Conservation (phyloP, 306 rosid genomes). For the Aeschynomene evenia region DNA sequence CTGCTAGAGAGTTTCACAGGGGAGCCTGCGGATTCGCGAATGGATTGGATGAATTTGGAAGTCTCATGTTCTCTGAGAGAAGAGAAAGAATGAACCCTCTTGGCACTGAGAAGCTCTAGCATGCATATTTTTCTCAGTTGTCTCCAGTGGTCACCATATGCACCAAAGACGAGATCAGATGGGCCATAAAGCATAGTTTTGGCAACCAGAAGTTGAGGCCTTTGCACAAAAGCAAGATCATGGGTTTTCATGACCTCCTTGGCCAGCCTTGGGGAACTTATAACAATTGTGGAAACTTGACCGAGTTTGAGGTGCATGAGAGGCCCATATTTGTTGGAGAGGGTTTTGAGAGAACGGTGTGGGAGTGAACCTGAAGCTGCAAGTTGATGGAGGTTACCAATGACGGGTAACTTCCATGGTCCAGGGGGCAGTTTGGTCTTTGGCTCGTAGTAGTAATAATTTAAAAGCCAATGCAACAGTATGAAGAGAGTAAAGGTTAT, state of each 20-base stretch:
- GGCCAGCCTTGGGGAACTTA: conserved; percentile 8
- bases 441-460: neutral
- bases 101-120: neutral
- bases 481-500: neutral
- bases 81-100: neutral
- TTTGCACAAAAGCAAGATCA: conserved; percentile 3
- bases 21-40: neutral
- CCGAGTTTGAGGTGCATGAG: conserved; percentile 21
- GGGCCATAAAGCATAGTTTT: neutral
- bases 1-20: neutral
- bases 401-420: conserved; percentile 16
- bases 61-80: neutral
- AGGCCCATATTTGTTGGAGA: neutral
- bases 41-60: neutral
- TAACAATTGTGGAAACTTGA: neutral
- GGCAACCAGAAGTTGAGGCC: neutral
- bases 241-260: conserved; percentile 22
- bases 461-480: neutral
- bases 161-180: neutral
- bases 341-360: neutral
- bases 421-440: conserved; percentile 12
- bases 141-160: neutral
- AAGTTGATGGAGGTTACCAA: conserved; percentile 8
- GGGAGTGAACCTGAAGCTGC: conserved; percentile 1
- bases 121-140: neutral